Conservation (phyloP, 169 alveolate species). For the Plasmodium gaboni region DNA sequence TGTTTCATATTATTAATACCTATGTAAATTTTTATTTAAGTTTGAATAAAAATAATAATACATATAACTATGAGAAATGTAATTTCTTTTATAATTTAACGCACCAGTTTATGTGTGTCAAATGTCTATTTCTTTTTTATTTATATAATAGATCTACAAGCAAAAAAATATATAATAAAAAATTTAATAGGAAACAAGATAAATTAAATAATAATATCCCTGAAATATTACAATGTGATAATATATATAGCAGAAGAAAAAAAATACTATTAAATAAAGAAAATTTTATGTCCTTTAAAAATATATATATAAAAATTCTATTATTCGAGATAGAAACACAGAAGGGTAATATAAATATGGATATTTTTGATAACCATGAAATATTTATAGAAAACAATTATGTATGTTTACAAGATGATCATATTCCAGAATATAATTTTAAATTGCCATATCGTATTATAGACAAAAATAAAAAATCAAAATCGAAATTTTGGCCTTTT, state of each 20-base stretch:
- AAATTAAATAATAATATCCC: slow-evolving; percentile 5
- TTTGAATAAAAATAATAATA: slow-evolving; percentile 46
- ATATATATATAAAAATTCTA: slow-evolving; percentile 62
- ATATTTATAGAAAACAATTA: slow-evolving; percentile 25
- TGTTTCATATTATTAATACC: slow-evolving; percentile 44
- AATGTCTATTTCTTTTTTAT: slow-evolving; percentile 63
- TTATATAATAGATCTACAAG: slow-evolving; percentile 45
- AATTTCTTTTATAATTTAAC: slow-evolving; percentile 62
- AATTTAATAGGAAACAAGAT: no score
- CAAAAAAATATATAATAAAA: background rate
- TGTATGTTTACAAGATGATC: slow-evolving; percentile 38
- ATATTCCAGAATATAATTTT: slow-evolving; percentile 30
- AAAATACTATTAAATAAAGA: background rate
- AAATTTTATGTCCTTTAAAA: background rate
- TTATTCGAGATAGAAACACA: slow-evolving; percentile 60
- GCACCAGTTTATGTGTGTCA: slow-evolving; percentile 65
- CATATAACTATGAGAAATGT: slow-evolving; percentile 42
- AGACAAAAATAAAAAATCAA: background rate
- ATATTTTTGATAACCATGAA: slow-evolving; percentile 23
- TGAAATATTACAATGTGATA: background rate
- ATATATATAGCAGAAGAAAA: background rate
- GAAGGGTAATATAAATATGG: slow-evolving; percentile 7
- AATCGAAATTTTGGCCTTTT: slow-evolving; percentile 13
- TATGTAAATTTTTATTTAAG: slow-evolving; percentile 52
- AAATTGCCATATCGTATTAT: slow-evolving; percentile 37